phyloP scores from a whole-genome alignment of 441 rosid species.

The Pelargonium myrrhifolium region DNA sequence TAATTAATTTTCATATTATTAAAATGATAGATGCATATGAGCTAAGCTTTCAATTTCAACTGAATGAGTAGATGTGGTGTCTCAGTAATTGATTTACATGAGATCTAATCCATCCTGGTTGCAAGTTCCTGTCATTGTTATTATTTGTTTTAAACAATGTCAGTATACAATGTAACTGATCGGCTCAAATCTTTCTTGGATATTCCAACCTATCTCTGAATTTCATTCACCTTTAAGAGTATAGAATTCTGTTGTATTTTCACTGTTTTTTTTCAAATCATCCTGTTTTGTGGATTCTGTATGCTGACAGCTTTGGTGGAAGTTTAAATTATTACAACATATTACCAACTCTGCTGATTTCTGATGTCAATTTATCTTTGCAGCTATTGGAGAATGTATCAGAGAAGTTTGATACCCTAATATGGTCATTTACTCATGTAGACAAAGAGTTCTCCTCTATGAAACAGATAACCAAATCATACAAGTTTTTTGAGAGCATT shows the following conservation, averaged over 20 bases:
- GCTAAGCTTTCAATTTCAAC: too few species aligned
- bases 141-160: neutral
- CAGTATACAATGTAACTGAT: neutral
- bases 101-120: neutral
- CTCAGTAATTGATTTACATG: too few species aligned
- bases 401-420: conserved; percentile 71
- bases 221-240: neutral
- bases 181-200: neutral
- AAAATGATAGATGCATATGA: too few species aligned
- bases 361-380: conserved; percentile 23
- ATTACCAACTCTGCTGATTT: conserved; percentile 10
- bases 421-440: conserved; percentile 81
- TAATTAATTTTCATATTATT: too few species aligned
- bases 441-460: conserved; percentile 83
- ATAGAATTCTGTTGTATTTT: neutral
- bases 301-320: neutral
- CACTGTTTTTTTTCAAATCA: neutral
- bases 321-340: neutral
- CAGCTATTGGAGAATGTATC: conserved; percentile 83
- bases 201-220: neutral
- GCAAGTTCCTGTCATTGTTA: neutral
- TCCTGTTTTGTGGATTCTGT: neutral
- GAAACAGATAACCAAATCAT: conserved; percentile 67
- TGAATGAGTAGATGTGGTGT: too few species aligned
- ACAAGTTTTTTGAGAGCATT: conserved; percentile 56